These are phyloP conservation scores for Acacia confusa DNA, from an alignment of 306 rosid species.

Conservation along the genomic window DNA sequence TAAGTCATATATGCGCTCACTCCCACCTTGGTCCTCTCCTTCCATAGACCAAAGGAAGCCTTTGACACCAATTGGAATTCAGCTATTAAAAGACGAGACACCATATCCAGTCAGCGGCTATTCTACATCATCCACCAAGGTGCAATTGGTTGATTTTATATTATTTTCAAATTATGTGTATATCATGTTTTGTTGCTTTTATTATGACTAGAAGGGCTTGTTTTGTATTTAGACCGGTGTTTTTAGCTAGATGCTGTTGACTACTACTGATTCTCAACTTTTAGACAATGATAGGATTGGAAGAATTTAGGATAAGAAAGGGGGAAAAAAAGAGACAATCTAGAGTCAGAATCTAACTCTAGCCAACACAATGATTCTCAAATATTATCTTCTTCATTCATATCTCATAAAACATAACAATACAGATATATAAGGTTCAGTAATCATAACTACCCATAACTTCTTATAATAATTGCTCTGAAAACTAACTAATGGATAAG, in stretches of 20 bases:
- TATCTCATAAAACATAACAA: too few relatives aligned
- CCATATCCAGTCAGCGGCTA: conserved; percentile 58
- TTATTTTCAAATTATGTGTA: conserved; percentile 1
- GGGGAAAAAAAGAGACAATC: too few relatives aligned
- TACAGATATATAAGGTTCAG: too few relatives aligned
- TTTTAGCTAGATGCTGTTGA: neutral
- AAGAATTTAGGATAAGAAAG: too few relatives aligned
- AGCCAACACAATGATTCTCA: too few relatives aligned
- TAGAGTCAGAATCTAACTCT: too few relatives aligned
- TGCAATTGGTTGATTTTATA: conserved; percentile 32
- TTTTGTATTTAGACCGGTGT: neutral
- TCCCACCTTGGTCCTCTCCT: conserved; percentile 91
- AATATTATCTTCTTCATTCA: too few relatives aligned
- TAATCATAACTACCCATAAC: too few relatives aligned
- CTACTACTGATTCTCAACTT: neutral
- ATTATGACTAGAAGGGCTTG: neutral
- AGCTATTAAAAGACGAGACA: conserved; percentile 67
- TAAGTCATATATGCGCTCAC: conserved; percentile 76
- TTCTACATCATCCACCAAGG: conserved; percentile 66
- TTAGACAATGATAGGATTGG: too few relatives aligned
- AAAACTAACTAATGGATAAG: too few relatives aligned
- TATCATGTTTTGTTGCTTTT: conserved; percentile 1
- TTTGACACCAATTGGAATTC: conserved; percentile 54
- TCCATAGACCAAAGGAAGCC: conserved; percentile 55
- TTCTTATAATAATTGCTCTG: too few relatives aligned